phyloP scores from a whole-genome alignment of 148 eudicot species.

The Talinum fruticosum region DNA sequence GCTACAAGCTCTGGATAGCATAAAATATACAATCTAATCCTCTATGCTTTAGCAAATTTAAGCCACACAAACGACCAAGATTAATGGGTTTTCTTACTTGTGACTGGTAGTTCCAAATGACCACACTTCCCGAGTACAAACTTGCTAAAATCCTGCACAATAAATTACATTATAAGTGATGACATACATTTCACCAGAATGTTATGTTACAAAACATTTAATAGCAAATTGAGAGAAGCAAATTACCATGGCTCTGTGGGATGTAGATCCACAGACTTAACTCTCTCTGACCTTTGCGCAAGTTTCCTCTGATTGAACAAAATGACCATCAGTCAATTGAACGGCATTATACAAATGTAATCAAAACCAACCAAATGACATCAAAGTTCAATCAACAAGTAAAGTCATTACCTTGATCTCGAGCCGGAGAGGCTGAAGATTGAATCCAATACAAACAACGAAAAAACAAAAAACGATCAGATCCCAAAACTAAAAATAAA shows the following conservation, averaged over 20 bases:
- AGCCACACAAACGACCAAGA: not conserved
- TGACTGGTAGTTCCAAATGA: constrained; percentile 83
- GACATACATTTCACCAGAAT: not conserved
- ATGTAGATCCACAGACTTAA: constrained; percentile 25
- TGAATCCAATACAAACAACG: not conserved
- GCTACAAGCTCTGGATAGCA: not conserved
- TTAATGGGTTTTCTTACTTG: constrained; percentile 47
- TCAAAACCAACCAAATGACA: not conserved
- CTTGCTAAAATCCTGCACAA: constrained; percentile 63
- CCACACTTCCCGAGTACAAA: constrained; percentile 75
- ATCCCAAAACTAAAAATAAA: not conserved
- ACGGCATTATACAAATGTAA: not conserved
- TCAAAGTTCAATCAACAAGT: not conserved
- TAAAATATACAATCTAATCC: not conserved
- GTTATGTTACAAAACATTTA: not conserved
- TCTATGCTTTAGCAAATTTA: not conserved
- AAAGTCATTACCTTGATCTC: constrained; percentile 18
- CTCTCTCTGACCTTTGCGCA: constrained; percentile 29
- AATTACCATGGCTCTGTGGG: constrained; percentile 58
- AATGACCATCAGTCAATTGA: constrained; percentile 1
- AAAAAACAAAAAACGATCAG: constrained; percentile 7
- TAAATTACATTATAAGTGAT: not conserved
- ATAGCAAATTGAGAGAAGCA: not conserved
- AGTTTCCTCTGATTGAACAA: constrained; percentile 24
- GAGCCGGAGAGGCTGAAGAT: constrained; percentile 21